phyloP scores from a whole-genome alignment of 139 green algal species.

The Gonium pectorale region DNA sequence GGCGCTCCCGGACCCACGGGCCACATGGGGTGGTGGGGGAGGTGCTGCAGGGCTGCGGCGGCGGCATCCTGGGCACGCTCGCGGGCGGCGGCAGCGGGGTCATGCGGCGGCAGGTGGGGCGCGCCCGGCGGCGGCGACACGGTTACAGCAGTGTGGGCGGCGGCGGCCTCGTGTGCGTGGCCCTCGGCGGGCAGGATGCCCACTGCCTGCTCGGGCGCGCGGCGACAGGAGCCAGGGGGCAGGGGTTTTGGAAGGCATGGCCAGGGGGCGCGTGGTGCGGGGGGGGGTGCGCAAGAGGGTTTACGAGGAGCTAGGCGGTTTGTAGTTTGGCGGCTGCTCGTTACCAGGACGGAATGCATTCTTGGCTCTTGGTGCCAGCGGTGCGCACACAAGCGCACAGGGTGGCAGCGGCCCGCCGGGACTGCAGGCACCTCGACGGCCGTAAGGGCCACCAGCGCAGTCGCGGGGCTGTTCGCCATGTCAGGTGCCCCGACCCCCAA shows the following conservation, averaged over 20 bases:
- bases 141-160: constrained; percentile 18
- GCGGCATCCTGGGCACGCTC: background rate
- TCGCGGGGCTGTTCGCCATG: too few relatives aligned
- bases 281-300: background rate
- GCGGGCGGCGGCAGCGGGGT: background rate
- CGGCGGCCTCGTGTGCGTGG: background rate
- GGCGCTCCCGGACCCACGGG: too few relatives aligned
- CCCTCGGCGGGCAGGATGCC: background rate
- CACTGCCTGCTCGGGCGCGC: background rate
- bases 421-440: too few relatives aligned
- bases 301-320: background rate
- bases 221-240: too few relatives aligned
- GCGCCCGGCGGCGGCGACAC: background rate
- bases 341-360: too few relatives aligned
- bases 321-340: too few relatives aligned
- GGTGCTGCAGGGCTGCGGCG: background rate
- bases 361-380: too few relatives aligned
- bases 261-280: background rate
- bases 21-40: background rate
- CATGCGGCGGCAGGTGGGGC: constrained; percentile 9
- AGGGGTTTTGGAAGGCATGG: too few relatives aligned
- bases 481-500: too few relatives aligned
- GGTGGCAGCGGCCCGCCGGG: too few relatives aligned
- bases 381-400: too few relatives aligned
- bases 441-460: too few relatives aligned